Evolutionary conservation across 176 grass and related monocot genomes (phyloP).

Genomic region (Cenchrus purpureus): DNA sequence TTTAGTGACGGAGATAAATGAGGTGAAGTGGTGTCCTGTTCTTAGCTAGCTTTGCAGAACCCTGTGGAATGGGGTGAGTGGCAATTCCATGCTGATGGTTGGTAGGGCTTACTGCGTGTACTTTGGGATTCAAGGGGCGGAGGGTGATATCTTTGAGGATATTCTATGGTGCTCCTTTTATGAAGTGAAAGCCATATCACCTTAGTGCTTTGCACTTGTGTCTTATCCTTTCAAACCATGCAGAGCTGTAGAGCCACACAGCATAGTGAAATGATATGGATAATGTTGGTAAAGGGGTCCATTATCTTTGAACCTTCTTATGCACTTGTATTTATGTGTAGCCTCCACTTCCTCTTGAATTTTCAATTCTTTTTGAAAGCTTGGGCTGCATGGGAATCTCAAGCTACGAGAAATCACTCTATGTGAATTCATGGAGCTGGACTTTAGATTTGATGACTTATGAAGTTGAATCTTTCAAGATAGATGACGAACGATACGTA

Average conservation of each 20-base stretch:
- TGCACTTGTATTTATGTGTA: slow-evolving; percentile 8
- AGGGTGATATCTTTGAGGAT: slow-evolving; percentile 57
- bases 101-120: slow-evolving; percentile 49
- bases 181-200: slow-evolving; percentile 68
- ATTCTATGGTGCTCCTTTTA: slow-evolving; percentile 69
- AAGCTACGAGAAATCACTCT: slow-evolving; percentile 30
- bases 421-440: not conserved
- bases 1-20: not conserved
- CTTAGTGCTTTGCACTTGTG: slow-evolving; percentile 76
- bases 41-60: slow-evolving; percentile 48
- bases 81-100: slow-evolving; percentile 38
- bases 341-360: slow-evolving; percentile 16
- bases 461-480: slow-evolving; percentile 57
- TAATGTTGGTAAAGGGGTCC: slow-evolving; percentile 61
- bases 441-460: slow-evolving; percentile 42
- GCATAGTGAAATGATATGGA: slow-evolving; percentile 63
- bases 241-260: slow-evolving; percentile 59
- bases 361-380: not conserved
- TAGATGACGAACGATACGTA: not conserved
- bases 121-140: slow-evolving; percentile 18
- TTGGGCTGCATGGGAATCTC: not conserved
- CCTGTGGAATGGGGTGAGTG: slow-evolving; percentile 32
- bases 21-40: not conserved
- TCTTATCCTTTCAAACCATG: slow-evolving; percentile 62
- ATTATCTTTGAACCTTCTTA: slow-evolving; percentile 32